These are phyloP conservation scores for Mortierella alpina DNA, from an alignment of 192 early-diverging fungal species.

Conservation along the genomic window DNA sequence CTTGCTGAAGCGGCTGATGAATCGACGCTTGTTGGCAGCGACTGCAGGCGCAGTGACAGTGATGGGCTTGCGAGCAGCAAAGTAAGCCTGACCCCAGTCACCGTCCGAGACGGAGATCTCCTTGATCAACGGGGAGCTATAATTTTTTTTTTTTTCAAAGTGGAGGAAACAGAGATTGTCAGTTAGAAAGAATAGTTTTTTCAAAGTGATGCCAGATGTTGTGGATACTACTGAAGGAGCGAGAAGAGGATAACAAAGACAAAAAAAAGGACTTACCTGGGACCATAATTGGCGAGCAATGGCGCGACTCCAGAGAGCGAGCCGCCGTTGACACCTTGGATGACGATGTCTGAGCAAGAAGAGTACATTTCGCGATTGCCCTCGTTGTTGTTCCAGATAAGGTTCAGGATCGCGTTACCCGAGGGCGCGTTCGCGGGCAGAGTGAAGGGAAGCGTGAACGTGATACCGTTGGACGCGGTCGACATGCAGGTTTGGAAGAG, in stretches of 20 bases:
- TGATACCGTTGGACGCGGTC: slow-evolving; percentile 20
- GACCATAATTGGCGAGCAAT: slow-evolving; percentile 50
- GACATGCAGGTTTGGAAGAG: slow-evolving; percentile 22
- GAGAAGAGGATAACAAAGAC: no score
- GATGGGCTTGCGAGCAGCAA: slow-evolving; percentile 40
- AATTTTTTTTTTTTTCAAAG: background rate
- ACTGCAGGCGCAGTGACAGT: slow-evolving; percentile 25
- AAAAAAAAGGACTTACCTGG: slow-evolving; percentile 14
- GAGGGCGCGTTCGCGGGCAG: slow-evolving; percentile 38
- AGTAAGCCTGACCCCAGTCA: slow-evolving; percentile 29
- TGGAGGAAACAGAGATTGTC: no score
- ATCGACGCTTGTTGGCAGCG: slow-evolving; percentile 8
- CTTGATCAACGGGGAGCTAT: slow-evolving; percentile 31
- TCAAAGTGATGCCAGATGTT: no score
- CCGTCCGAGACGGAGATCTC: slow-evolving; percentile 22
- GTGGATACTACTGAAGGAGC: no score
- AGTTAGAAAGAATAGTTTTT: no score
- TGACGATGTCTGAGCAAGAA: slow-evolving; percentile 33
- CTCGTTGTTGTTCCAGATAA: slow-evolving; percentile 55
- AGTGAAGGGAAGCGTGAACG: slow-evolving; percentile 30
- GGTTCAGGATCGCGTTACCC: slow-evolving; percentile 36
- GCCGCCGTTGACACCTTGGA: slow-evolving; percentile 44
- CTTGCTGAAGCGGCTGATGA: background rate
- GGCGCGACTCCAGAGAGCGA: slow-evolving; percentile 45
- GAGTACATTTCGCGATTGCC: slow-evolving; percentile 53